Percentiles rank a stretch among this genome's conserved stretches.
Conservation (phyloP, 192 early-diverging fungal species). For the Umbelopsis ramanniana region DNA sequence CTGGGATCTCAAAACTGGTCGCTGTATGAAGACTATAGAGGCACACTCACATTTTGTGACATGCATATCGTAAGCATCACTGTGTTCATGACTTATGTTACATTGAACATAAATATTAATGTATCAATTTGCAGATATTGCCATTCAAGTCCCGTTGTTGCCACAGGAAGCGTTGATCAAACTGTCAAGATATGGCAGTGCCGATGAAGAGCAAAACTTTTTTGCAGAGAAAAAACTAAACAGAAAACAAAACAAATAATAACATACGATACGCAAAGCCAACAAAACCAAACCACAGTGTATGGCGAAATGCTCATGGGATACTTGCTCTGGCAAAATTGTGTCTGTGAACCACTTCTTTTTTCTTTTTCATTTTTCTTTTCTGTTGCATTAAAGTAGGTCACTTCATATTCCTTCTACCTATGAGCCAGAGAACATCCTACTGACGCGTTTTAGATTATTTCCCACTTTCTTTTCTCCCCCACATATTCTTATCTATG, state of each 20-base stretch:
- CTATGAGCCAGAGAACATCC: background rate
- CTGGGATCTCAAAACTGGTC: constrained; percentile 87
- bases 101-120: background rate
- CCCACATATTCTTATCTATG: background rate
- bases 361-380: constrained; percentile 14
- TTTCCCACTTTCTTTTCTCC: background rate
- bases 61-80: constrained; percentile 69
- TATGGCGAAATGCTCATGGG: background rate
- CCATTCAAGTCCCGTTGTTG: constrained; percentile 69
- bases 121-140: constrained; percentile 43
- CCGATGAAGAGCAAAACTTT: constrained; percentile 42
- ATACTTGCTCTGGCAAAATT: constrained; percentile 5
- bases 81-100: no score
- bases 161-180: constrained; percentile 85
- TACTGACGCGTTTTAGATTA: constrained; percentile 5
- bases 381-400: constrained; percentile 18
- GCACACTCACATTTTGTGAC: constrained; percentile 92
- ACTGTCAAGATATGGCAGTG: constrained; percentile 80
- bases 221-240: background rate
- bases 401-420: background rate
- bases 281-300: background rate
- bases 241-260: background rate
- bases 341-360: constrained; percentile 11
- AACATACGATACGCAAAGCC: background rate
- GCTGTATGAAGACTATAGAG: constrained; percentile 82